These are phyloP conservation scores for Penicillium mononematosum DNA, from an alignment of 495 filamentous ascomycete genomes.

Conservation along the genomic window DNA sequence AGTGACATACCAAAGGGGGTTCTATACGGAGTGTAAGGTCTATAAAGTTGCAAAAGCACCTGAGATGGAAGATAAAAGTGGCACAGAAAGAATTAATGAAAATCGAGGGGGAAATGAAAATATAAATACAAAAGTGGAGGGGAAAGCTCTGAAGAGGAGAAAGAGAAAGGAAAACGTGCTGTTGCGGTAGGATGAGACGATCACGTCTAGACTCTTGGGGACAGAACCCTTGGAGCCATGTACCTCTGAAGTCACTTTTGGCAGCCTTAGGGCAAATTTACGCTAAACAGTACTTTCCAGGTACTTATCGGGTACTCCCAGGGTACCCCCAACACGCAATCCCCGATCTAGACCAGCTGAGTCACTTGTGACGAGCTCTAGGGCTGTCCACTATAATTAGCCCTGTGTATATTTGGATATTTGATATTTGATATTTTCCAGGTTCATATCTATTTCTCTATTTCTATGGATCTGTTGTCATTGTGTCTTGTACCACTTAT, in stretches of 20 bases:
- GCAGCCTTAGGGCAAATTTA: background rate
- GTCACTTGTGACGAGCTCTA: conserved; percentile 9
- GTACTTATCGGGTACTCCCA: background rate
- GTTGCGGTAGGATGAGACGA: conserved; percentile 13
- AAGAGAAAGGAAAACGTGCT: conserved; percentile 10
- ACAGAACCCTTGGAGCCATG: background rate
- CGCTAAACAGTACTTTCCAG: background rate
- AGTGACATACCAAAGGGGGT: conserved; percentile 5
- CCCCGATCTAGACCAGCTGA: conserved; percentile 13
- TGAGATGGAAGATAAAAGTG: background rate
- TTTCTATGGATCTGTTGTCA: background rate
- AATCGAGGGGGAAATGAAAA: background rate
- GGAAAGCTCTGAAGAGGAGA: background rate
- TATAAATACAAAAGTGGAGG: conserved; percentile 9
- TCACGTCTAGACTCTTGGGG: conserved; percentile 11
- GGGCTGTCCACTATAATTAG: conserved; percentile 1
- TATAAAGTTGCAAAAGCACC: background rate
- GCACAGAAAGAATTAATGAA: background rate
- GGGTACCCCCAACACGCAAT: conserved; percentile 7
- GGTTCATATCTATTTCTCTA: background rate
- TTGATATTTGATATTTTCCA: too few relatives aligned
- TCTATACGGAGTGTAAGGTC: background rate
- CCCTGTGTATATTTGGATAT: too few relatives aligned
- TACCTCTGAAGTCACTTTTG: conserved; percentile 3
- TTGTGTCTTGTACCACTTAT: background rate